These are phyloP conservation scores for Rhodosporidiobolus odoratus DNA, from an alignment of 768 basidiomycete genomes.

Conservation along the genomic window DNA sequence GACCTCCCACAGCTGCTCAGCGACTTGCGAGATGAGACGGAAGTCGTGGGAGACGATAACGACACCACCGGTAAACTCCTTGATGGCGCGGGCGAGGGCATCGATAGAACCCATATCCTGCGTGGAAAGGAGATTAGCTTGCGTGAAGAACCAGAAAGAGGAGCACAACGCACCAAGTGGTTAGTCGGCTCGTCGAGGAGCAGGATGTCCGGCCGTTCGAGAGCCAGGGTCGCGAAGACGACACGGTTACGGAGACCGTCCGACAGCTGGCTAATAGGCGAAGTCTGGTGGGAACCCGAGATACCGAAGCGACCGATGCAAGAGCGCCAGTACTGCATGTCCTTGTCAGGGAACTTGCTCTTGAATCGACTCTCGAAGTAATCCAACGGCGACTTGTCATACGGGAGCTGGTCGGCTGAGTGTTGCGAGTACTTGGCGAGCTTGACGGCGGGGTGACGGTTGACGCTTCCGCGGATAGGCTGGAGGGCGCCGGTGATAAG, in stretches of 20 bases:
- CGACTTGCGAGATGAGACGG: conserved; percentile 96
- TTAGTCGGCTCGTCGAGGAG: conserved; percentile 83
- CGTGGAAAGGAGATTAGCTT: background rate
- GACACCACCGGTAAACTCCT: conserved; percentile 93
- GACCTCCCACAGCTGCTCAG: conserved; percentile 98
- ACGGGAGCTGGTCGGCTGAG: conserved; percentile 95
- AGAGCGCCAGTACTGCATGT: conserved; percentile 85
- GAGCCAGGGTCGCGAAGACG: conserved; percentile 89
- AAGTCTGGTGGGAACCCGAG: conserved; percentile 85
- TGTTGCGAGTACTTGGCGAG: conserved; percentile 97
- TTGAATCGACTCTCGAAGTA: conserved; percentile 79
- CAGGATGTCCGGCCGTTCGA: conserved; percentile 85
- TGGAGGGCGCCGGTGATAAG: conserved; percentile 77
- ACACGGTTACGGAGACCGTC: conserved; percentile 93
- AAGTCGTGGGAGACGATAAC: conserved; percentile 99
- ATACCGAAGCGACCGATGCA: conserved; percentile 95
- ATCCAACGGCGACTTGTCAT: conserved; percentile 82
- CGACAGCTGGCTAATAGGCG: conserved; percentile 86
- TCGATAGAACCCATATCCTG: conserved; percentile 93
- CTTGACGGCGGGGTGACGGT: conserved; percentile 82
- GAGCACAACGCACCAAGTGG: conserved; percentile 56
- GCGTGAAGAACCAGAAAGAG: background rate
- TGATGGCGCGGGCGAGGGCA: conserved; percentile 89
- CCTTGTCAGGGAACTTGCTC: conserved; percentile 88
- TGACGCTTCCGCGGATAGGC: conserved; percentile 76